Conservation (phyloP, 225 moss, liverwort and hornwort species). For the Rhytidiadelphus loreus region DNA sequence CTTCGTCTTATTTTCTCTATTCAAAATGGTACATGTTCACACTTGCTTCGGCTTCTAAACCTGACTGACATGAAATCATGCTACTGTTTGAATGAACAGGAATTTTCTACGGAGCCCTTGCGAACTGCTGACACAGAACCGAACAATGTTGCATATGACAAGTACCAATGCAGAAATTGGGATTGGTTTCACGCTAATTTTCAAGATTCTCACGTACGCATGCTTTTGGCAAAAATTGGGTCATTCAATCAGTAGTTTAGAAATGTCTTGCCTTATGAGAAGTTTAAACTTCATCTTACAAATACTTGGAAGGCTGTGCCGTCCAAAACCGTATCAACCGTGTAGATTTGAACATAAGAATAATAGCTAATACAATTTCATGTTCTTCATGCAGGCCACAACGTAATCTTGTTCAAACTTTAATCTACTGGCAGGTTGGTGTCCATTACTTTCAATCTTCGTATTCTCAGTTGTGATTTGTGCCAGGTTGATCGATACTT, state of each 20-base stretch:
- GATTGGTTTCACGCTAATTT: slow-evolving; percentile 74
- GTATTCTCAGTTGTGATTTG: background rate
- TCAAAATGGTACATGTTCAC: background rate
- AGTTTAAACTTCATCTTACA: background rate
- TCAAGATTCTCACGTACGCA: slow-evolving; percentile 68
- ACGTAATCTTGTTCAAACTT: slow-evolving; percentile 66
- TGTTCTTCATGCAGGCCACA: slow-evolving; percentile 56
- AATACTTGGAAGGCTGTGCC: background rate
- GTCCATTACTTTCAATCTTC: background rate
- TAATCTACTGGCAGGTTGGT: slow-evolving; percentile 95
- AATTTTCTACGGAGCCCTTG: slow-evolving; percentile 61
- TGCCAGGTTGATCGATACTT: background rate
- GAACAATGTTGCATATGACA: slow-evolving; percentile 32
- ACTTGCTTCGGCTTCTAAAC: background rate
- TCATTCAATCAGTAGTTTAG: background rate
- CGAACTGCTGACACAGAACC: slow-evolving; percentile 44
- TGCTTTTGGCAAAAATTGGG: background rate
- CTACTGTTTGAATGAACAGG: slow-evolving; percentile 26
- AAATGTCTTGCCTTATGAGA: background rate
- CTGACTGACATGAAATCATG: background rate
- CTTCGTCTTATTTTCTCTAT: background rate
- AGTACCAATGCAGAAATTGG: slow-evolving; percentile 80
- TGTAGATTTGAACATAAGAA: background rate
- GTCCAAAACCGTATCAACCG: background rate
- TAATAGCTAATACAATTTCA: background rate